Evolutionary conservation across 2,329 filamentous ascomycete species (phyloP).

Genomic region (Penicillium sp.): DNA sequence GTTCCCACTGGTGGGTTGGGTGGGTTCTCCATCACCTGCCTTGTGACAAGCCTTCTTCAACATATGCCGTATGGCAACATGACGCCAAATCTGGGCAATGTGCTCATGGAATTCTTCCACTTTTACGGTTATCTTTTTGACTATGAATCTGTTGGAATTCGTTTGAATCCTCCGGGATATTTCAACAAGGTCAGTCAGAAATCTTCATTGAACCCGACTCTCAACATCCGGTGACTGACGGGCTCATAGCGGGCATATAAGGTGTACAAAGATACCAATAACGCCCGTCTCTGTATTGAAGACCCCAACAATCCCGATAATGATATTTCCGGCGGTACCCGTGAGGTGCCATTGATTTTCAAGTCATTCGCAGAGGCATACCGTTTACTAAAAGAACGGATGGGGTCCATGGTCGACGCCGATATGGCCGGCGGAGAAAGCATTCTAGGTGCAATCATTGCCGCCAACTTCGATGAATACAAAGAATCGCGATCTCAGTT

Average conservation of each 20-base stretch:
- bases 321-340: conserved; percentile 88
- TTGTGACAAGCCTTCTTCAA: conserved; percentile 88
- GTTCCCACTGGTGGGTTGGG: conserved; percentile 89
- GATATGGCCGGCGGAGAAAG: conserved; percentile 45
- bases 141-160: conserved; percentile 71
- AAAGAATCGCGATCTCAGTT: conserved; percentile 70
- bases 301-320: conserved; percentile 86
- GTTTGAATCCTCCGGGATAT: conserved; percentile 74
- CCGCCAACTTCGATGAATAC: conserved; percentile 80
- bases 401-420: conserved; percentile 46
- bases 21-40: conserved; percentile 91
- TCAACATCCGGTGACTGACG: conserved; percentile 14
- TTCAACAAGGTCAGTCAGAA: conserved; percentile 69
- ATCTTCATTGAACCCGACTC: neutral
- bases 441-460: conserved; percentile 74
- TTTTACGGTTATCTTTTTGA: conserved; percentile 87
- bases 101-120: conserved; percentile 86
- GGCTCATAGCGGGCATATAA: conserved; percentile 41
- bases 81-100: conserved; percentile 74
- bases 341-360: conserved; percentile 70
- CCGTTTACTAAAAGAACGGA: conserved; percentile 60
- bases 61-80: conserved; percentile 73
- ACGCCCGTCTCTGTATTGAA: conserved; percentile 78
- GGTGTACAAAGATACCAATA: conserved; percentile 60
- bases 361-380: conserved; percentile 72